Evolutionary conservation across 208 protist genomes (phyloP).

Genomic region (Phytomonas sp.): DNA sequence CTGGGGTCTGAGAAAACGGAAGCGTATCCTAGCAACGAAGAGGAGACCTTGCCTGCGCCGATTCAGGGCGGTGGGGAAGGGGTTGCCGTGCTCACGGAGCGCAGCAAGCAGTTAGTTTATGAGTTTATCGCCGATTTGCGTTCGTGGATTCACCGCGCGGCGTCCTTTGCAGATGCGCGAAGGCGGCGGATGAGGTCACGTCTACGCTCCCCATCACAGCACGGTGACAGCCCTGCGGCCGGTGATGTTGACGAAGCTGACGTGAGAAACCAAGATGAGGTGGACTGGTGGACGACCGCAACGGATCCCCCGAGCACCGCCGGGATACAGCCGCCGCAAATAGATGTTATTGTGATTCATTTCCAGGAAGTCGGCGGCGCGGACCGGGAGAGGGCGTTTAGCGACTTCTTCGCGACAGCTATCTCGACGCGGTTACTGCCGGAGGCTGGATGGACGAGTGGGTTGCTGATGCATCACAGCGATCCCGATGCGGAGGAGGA

Average conservation of each 20-base stretch:
- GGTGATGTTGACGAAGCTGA: background rate
- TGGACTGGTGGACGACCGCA: no score
- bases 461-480: constrained; percentile 52
- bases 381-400: constrained; percentile 41
- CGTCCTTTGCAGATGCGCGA: constrained; percentile 17
- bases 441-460: constrained; percentile 67
- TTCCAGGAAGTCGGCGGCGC: constrained; percentile 82
- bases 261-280: no score
- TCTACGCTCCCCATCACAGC: background rate
- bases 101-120: constrained; percentile 14
- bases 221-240: background rate
- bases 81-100: constrained; percentile 9
- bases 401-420: constrained; percentile 32
- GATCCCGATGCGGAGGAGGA: constrained; percentile 8
- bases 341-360: constrained; percentile 80
- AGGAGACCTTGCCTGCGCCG: background rate
- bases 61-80: background rate
- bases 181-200: constrained; percentile 8
- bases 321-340: constrained; percentile 25
- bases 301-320: constrained; percentile 13
- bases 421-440: constrained; percentile 34
- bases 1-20: background rate
- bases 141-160: constrained; percentile 38
- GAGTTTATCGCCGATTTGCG: constrained; percentile 65
- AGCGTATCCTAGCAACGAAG: background rate